Conservation (phyloP, 805 yeast species). For the Candida ascalaphidarum region DNA sequence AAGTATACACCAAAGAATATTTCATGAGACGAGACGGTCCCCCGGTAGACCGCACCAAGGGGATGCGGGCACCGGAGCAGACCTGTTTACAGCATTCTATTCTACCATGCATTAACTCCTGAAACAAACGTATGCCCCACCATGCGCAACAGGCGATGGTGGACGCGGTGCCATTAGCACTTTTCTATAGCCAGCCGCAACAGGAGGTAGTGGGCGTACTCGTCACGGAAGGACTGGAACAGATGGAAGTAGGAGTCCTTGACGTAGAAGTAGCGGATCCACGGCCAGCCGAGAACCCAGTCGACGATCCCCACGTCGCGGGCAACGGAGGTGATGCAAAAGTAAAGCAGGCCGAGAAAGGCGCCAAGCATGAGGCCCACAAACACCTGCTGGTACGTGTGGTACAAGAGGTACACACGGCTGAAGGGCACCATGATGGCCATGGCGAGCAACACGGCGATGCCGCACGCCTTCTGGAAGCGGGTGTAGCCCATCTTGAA, state of each 20-base stretch:
- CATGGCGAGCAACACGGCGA: constrained; percentile 14
- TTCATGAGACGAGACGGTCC: no score
- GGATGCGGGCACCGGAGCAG: no score
- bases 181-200: no score
- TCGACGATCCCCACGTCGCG: constrained; percentile 64
- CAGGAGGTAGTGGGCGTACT: constrained; percentile 13
- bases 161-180: no score
- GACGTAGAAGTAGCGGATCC: constrained; percentile 41
- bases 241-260: constrained; percentile 53
- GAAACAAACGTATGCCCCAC: no score
- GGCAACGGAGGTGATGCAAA: constrained; percentile 38
- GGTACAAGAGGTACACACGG: constrained; percentile 73
- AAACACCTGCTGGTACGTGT: constrained; percentile 60
- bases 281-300: constrained; percentile 53
- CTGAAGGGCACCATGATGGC: constrained; percentile 50
- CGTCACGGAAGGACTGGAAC: constrained; percentile 40
- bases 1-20: no score
- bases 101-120: no score
- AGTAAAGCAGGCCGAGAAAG: constrained; percentile 51
- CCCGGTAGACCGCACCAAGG: no score
- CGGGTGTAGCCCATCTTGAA: constrained; percentile 30
- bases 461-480: constrained; percentile 18
- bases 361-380: constrained; percentile 66
- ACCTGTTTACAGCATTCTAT: no score
- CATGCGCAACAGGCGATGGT: no score